Evolutionary conservation across 306 rosid species (phyloP).

Genomic region (Sicyos edulis): DNA sequence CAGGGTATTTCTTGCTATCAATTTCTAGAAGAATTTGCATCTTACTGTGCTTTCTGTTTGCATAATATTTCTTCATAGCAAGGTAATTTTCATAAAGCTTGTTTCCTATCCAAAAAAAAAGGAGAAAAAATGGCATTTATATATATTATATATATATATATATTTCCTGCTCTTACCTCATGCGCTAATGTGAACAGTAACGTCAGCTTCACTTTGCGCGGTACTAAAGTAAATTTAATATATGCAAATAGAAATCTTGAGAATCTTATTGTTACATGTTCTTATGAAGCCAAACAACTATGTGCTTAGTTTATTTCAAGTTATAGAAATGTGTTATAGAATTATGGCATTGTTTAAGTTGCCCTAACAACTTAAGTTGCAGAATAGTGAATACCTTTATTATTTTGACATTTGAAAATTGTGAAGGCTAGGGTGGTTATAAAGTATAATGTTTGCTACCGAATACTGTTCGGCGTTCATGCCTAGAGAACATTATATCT

Average conservation of each 20-base stretch:
- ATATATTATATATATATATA: no score
- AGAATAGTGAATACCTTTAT: not conserved
- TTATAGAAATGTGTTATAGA: not conserved
- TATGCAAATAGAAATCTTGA: not conserved
- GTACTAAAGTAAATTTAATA: not conserved
- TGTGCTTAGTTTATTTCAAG: not conserved
- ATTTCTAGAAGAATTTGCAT: not conserved
- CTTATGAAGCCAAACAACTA: not conserved
- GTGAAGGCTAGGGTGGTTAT: not conserved
- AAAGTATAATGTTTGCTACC: not conserved
- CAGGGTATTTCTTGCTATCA: conserved; percentile 31
- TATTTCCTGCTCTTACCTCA: not conserved
- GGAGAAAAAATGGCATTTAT: no score
- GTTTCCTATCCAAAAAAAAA: no score
- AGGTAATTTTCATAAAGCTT: no score
- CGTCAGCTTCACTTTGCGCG: not conserved
- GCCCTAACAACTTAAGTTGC: conserved; percentile 6
- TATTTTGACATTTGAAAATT: not conserved
- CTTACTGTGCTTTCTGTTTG: conserved; percentile 6
- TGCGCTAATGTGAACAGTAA: not conserved
- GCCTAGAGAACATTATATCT: not conserved
- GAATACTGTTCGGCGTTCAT: not conserved
- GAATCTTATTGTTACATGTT: not conserved
- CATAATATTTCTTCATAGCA: not conserved
- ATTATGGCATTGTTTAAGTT: not conserved